Percentiles rank a stretch among this genome's conserved stretches.
Conservation (phyloP, 768 basidiomycete species). For the Sarcomyxa edulis region DNA sequence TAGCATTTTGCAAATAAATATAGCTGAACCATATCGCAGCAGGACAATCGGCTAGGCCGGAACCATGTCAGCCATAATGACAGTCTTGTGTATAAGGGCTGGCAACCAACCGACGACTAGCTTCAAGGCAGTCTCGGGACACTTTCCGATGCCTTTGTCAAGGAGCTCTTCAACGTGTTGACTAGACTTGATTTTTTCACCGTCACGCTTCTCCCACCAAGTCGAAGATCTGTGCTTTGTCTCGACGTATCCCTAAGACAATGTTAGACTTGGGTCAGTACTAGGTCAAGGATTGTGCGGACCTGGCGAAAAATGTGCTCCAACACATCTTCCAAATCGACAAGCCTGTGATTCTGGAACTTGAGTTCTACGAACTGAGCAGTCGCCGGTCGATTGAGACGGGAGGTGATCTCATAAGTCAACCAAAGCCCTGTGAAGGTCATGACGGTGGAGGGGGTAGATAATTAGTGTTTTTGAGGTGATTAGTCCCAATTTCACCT, state of each 20-base stretch:
- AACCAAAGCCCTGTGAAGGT: slow-evolving; percentile 38
- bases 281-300: too few species aligned
- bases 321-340: slow-evolving; percentile 43
- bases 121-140: slow-evolving; percentile 37
- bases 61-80: neutral
- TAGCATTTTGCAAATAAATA: slow-evolving; percentile 27
- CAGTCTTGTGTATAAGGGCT: too few species aligned
- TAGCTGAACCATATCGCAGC: slow-evolving; percentile 41
- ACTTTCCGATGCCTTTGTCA: slow-evolving; percentile 32
- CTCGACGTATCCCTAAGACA: slow-evolving; percentile 45
- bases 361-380: slow-evolving; percentile 44
- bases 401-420: slow-evolving; percentile 42
- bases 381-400: slow-evolving; percentile 31
- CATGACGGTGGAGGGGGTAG: too few species aligned
- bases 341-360: slow-evolving; percentile 31
- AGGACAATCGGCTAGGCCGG: slow-evolving; percentile 30
- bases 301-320: slow-evolving; percentile 24
- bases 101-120: slow-evolving; percentile 37
- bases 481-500: too few species aligned
- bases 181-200: slow-evolving; percentile 28
- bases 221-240: slow-evolving; percentile 33
- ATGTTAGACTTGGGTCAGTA: too few species aligned
- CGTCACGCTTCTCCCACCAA: slow-evolving; percentile 40
- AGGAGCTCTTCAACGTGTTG: slow-evolving; percentile 28
- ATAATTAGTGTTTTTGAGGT: too few species aligned